phyloP scores from a whole-genome alignment of 495 filamentous ascomycete species.

The Tuber indicum region DNA sequence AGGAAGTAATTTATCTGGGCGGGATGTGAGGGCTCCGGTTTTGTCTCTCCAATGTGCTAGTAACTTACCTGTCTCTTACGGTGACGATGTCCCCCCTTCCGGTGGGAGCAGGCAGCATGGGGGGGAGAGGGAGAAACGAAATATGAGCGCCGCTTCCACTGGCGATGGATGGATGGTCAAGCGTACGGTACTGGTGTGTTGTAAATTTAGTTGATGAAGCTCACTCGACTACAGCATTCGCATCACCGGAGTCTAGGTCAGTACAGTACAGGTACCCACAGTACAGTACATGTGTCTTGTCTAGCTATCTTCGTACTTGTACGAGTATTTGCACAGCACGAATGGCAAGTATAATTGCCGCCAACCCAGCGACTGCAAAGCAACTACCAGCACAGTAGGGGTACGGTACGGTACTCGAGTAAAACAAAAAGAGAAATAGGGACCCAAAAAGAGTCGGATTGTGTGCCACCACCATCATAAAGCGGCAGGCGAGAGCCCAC shows the following conservation, averaged over 20 bases:
- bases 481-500: background rate
- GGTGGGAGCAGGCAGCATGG: background rate
- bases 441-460: background rate
- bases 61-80: background rate
- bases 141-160: background rate
- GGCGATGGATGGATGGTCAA: background rate
- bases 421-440: too few relatives aligned
- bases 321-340: background rate
- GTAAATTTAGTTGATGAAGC: background rate
- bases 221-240: background rate
- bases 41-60: background rate
- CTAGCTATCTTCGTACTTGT: background rate
- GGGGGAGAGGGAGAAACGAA: background rate
- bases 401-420: too few relatives aligned
- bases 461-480: background rate
- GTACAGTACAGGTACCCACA: background rate
- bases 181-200: background rate
- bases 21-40: background rate
- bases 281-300: background rate
- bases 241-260: background rate
- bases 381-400: background rate
- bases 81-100: background rate
- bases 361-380: background rate
- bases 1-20: background rate
- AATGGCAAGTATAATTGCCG: background rate